Conservation (phyloP, 202 grass and related monocot genomes). For the Panicum hallii region DNA sequence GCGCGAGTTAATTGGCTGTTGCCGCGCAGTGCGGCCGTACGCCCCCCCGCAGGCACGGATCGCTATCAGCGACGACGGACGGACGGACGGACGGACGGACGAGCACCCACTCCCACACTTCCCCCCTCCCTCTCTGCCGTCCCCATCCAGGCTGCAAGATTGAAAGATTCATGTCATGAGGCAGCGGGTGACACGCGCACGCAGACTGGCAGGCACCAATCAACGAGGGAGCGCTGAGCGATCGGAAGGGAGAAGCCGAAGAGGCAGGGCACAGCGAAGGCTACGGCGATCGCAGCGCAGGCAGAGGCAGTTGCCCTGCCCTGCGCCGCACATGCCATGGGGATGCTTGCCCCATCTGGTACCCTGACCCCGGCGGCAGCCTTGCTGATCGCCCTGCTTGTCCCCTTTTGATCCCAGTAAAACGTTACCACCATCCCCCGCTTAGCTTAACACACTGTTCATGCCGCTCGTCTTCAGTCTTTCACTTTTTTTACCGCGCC, state of each 20-base stretch:
- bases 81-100: too few relatives aligned
- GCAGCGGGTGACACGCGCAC: background rate
- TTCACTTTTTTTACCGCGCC: background rate
- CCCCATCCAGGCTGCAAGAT: constrained; percentile 11
- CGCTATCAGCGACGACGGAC: constrained; percentile 26
- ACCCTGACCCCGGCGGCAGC: constrained; percentile 36
- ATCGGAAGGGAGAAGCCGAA: background rate
- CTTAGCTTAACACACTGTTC: constrained; percentile 15
- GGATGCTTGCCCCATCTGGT: constrained; percentile 38
- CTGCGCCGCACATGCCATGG: constrained; percentile 41
- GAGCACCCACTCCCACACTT: background rate
- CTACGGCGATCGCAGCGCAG: background rate
- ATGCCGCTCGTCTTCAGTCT: background rate
- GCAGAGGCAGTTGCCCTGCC: background rate
- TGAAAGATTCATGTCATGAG: background rate
- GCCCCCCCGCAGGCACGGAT: constrained; percentile 32
- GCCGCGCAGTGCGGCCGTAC: constrained; percentile 31
- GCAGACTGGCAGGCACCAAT: constrained; percentile 12
- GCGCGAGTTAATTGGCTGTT: constrained; percentile 7
- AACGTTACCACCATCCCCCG: constrained; percentile 27
- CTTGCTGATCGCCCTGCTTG: constrained; percentile 38
- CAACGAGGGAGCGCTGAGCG: background rate
- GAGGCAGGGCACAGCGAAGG: background rate
- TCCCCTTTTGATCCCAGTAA: constrained; percentile 47
- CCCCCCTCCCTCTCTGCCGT: background rate